A percentile compares a stretch with the other conserved stretches of the same genome.
These are phyloP conservation scores for Auriscalpium orientale DNA, from an alignment of 768 basidiomycete genomes.

Conservation along the genomic window DNA sequence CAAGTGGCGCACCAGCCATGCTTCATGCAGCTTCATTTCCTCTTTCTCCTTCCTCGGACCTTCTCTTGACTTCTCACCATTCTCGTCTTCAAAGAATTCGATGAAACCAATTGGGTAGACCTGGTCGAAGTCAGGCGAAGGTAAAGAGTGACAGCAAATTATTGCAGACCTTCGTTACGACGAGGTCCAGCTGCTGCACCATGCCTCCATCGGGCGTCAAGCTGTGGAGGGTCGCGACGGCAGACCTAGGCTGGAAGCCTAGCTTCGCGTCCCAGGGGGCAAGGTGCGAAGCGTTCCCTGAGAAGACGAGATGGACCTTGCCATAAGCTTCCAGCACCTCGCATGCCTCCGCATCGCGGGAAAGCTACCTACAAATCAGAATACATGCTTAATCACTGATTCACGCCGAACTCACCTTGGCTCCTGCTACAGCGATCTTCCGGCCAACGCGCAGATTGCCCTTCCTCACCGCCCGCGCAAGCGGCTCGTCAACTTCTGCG, in stretches of 20 bases:
- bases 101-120: slow-evolving; percentile 72
- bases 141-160: neutral
- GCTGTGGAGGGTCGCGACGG: slow-evolving; percentile 70
- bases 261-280: slow-evolving; percentile 86
- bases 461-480: slow-evolving; percentile 60
- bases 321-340: slow-evolving; percentile 80
- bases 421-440: slow-evolving; percentile 77
- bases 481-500: slow-evolving; percentile 64
- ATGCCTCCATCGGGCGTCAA: slow-evolving; percentile 77
- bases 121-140: slow-evolving; percentile 25
- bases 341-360: slow-evolving; percentile 51
- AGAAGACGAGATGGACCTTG: slow-evolving; percentile 55
- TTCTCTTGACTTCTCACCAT: slow-evolving; percentile 42
- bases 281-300: slow-evolving; percentile 81
- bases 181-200: slow-evolving; percentile 67
- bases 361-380: slow-evolving; percentile 41
- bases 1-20: slow-evolving; percentile 58
- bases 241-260: slow-evolving; percentile 63
- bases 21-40: slow-evolving; percentile 48
- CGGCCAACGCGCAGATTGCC: slow-evolving; percentile 68
- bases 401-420: slow-evolving; percentile 47
- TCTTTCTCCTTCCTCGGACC: slow-evolving; percentile 67
- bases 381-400: neutral
- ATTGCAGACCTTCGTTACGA: slow-evolving; percentile 51
- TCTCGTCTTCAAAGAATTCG: slow-evolving; percentile 44